Evolutionary conservation across 345 rosid species (phyloP).

Genomic region (Murraya koenigii): DNA sequence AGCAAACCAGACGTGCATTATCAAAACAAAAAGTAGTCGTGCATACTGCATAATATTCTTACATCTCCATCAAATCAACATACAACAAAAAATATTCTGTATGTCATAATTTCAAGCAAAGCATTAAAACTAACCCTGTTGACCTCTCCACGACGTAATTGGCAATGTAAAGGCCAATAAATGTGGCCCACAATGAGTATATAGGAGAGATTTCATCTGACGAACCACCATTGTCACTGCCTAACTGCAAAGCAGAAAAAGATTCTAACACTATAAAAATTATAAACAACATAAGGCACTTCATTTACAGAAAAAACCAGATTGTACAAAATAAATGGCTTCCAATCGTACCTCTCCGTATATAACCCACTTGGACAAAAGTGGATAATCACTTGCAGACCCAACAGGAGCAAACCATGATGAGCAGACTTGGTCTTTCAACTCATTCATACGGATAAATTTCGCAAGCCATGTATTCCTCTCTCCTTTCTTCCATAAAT

Average conservation of each 20-base stretch:
- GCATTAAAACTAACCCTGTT: conserved; percentile 71
- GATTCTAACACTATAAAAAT: conserved; percentile 8
- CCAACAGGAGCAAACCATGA: conserved; percentile 99
- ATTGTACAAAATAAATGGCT: not conserved
- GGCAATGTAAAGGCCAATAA: conserved; percentile 97
- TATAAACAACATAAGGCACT: conserved; percentile 10
- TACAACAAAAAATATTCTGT: not conserved
- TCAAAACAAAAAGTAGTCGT: not conserved
- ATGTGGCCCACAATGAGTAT: conserved; percentile 98
- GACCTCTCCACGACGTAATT: conserved; percentile 97
- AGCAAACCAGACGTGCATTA: conserved; percentile 4
- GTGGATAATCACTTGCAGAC: conserved; percentile 97
- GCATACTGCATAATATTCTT: conserved; percentile 4
- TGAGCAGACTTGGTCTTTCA: conserved; percentile 91
- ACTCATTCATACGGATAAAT: conserved; percentile 73
- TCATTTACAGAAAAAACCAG: not conserved
- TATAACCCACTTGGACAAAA: conserved; percentile 95
- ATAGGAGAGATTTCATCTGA: conserved; percentile 96
- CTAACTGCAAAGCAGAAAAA: conserved; percentile 40
- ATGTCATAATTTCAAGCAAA: conserved; percentile 5
- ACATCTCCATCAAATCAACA: conserved; percentile 3
- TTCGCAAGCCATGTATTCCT: conserved; percentile 69
- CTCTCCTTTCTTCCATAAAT: conserved; percentile 65
- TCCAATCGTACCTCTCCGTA: conserved; percentile 78
- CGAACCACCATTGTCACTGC: conserved; percentile 58